Base-by-base conservation (phyloP, 106 monocot species). In the Phalaenopsis aphrodite region DNA sequence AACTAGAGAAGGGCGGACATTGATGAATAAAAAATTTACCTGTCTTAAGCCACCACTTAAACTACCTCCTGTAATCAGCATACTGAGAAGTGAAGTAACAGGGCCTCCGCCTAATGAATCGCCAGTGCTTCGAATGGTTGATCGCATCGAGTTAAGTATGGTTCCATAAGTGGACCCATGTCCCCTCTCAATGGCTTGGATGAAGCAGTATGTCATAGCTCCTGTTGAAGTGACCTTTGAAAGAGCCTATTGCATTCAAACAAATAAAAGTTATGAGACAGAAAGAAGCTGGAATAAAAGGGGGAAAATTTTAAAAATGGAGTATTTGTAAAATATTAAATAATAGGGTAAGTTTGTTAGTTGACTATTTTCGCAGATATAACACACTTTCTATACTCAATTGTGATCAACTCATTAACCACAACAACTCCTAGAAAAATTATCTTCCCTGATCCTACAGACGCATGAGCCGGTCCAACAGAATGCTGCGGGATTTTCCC, bases 191-290 rank as follows among this genome's bases (percentile, higher is more conserved):
- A 98, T 83, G 5, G 94, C 97, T 88, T 92, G 92, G 72, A 94
- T 92, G 77, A 98, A 98, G 79, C 90, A 89, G 61, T 83, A 92
- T 2, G 97, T 98, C 97, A 98, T 98, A 8, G 94, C 97, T 36
- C 97, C 97, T 11, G 93, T 92, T 71, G 91, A 87, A 16, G 92
- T 92, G 23, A 86, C 81, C 78, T 82, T 90, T 72, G 94, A 89
- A 68, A 92, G 84, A 84, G 89, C 93, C 95, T 95, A 77, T 38
- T 16, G 55, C 55, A 78, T 74, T 74, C n/a, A 45, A 43, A 18
- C 74, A 74, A 74, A 61, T 61, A 6, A 2, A 61, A 61, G n/a
- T 61, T 18, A 18, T 45, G 18, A 74, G 42, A 14, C 7, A 19
- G 11, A 12, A 71, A 71, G 38, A 38, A 12, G 41, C 15, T 30